Conservation (phyloP, 495 filamentous ascomycete species). For the Aspergillus coremiiformis region DNA sequence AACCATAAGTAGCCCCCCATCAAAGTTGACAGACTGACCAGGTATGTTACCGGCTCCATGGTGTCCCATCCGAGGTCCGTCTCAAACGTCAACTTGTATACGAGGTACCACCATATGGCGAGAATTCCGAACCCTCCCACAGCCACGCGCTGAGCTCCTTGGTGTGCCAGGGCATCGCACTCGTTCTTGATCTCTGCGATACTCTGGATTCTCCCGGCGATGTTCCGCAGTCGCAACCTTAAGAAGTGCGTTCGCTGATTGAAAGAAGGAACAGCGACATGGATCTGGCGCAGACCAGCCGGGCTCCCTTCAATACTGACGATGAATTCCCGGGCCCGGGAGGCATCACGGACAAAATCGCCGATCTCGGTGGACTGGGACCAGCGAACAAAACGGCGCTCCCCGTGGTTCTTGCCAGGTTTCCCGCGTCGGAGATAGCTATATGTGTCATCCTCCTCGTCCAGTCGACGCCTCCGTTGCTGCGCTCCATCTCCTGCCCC, state of each 20-base stretch:
- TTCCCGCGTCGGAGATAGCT: conserved; percentile 29
- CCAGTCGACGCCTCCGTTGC: conserved; percentile 21
- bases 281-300: conserved; percentile 52
- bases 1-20: conserved; percentile 93
- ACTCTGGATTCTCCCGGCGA: conserved; percentile 55
- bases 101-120: conserved; percentile 69
- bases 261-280: conserved; percentile 78
- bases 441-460: conserved; percentile 31
- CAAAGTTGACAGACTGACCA: conserved; percentile 72
- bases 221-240: conserved; percentile 64
- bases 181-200: conserved; percentile 69
- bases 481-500: conserved; percentile 20
- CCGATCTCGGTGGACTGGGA: conserved; percentile 82
- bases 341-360: conserved; percentile 90
- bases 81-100: conserved; percentile 72
- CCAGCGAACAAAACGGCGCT: conserved; percentile 73
- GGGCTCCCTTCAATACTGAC: conserved; percentile 71
- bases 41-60: conserved; percentile 86
- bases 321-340: conserved; percentile 73
- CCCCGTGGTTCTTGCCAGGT: conserved; percentile 13
- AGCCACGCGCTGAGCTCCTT: conserved; percentile 69
- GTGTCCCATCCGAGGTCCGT: conserved; percentile 81
- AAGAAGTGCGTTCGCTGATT: conserved; percentile 83
- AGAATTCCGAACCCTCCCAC: conserved; percentile 69
- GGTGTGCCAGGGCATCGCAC: conserved; percentile 72